Evolutionary conservation across 2,329 filamentous ascomycete genomes (phyloP).

Genomic region (Ampelomyces quisqualis): DNA sequence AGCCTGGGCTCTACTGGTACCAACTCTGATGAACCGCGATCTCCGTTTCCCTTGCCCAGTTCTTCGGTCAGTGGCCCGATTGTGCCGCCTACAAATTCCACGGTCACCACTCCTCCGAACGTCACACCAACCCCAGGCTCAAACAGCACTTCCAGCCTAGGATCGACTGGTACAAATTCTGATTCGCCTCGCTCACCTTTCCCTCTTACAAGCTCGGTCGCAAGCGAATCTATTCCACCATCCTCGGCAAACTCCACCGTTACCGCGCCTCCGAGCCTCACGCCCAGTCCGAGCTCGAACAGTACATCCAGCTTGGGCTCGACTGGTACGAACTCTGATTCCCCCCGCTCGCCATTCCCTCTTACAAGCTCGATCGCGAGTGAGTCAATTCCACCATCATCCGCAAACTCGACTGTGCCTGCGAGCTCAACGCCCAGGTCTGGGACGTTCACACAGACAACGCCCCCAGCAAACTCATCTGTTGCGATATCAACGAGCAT

Average conservation of each 20-base stretch:
- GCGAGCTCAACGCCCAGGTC: neutral
- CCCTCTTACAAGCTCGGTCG: neutral
- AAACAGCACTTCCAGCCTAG: slow-evolving; percentile 4
- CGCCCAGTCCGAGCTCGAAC: slow-evolving; percentile 3
- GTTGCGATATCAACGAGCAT: no score
- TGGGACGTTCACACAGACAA: neutral
- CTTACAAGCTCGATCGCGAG: neutral
- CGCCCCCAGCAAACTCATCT: neutral
- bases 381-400: neutral
- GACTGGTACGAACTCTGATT: neutral
- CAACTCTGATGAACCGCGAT: neutral
- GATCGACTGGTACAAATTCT: neutral
- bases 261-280: neutral
- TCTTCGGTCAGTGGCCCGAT: neutral
- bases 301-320: neutral
- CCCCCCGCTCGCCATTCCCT: neutral
- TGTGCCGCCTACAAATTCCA: neutral
- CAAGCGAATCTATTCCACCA: neutral
- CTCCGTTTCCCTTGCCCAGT: no score
- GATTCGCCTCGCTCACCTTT: neutral
- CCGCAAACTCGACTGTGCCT: slow-evolving; percentile 3
- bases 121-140: neutral
- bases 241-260: neutral
- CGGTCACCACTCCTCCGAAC: neutral
- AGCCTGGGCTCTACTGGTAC: neutral